Base-by-base conservation (phyloP, 2,329 filamentous ascomycete genomes). In the Rugonectria rugulosa region DNA sequence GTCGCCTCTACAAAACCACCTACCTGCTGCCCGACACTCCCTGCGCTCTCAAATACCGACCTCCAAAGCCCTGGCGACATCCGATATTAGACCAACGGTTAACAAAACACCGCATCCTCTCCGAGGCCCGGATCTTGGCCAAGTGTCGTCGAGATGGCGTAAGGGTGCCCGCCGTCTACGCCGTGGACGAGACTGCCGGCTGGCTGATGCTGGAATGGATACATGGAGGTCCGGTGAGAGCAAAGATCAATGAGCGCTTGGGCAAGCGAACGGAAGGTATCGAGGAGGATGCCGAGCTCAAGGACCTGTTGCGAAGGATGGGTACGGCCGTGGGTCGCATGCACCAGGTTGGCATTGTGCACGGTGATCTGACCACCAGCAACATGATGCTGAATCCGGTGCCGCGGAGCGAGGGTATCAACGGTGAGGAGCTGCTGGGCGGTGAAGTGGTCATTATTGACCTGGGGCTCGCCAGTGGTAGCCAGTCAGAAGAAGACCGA, bases 291-390 rank as follows among this genome's bases (percentile, higher is more conserved):
- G 71, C 70, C 29, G 78, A 78, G 27, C 73, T 92, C 14, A 77
- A 81, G 40, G 78, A 71, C 11, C 75, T 97, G 57, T 87, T 97
- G 84, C 76, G 80, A 41, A 80, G 84, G 60, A 86, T 97, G 56
- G 93, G 91, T 1, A 69, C 72, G 5, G 87, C 88, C 2, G 84
- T 97, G 14, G 92, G 90, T 7, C 81, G 73, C 50, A 78, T 99
- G 79, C 95, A 99, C 79, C 83, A 82, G 50, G 82, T 87, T n/a
- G 94, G 94, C 14, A 85, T 98, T 52, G 87, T 97, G 56, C 95
- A 99, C 77, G 95, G 95, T 34, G 95, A 99, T 77, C 76, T 99
- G 76, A 99, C 95, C 57, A 99, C 93, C 61, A 97, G 93, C 76
- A 99, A 99, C 75, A 82, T 99, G 77, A 97, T 99, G 88, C 72